These are phyloP conservation scores for Trichosporon sp. DNA, from an alignment of 1,284 basidiomycete genomes.

Conservation along the genomic window DNA sequence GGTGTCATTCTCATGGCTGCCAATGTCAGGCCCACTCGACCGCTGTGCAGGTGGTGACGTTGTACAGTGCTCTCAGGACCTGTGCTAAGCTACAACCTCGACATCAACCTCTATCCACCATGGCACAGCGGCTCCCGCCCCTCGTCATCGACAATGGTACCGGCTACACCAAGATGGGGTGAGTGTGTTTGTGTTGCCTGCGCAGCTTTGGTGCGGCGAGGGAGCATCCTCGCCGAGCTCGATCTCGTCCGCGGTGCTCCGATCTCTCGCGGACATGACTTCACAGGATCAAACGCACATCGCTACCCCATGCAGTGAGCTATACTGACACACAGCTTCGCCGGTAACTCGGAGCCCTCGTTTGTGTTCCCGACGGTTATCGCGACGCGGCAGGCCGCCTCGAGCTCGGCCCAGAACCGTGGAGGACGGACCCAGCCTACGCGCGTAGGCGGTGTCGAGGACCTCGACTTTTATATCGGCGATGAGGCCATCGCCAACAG, in stretches of 20 bases:
- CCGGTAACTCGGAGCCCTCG: conserved; percentile 97
- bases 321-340: conserved; percentile 60
- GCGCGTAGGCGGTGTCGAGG: conserved; percentile 97
- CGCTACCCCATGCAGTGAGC: conserved; percentile 3
- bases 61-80: conserved; percentile 1
- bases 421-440: conserved; percentile 58
- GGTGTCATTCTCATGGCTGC: neutral
- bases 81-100: conserved; percentile 3
- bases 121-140: conserved; percentile 70
- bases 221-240: neutral
- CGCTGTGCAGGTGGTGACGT: neutral
- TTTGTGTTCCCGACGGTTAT: conserved; percentile 98
- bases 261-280: neutral
- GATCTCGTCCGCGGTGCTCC: neutral
- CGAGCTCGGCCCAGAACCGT: conserved; percentile 51
- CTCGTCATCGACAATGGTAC: conserved; percentile 98
- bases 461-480: conserved; percentile 99
- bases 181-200: conserved; percentile 31
- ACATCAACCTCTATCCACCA: conserved; percentile 40
- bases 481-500: conserved; percentile 94
- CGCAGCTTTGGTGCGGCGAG: neutral
- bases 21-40: neutral
- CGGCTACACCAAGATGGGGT: conserved; percentile 97
- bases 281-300: neutral
- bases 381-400: conserved; percentile 60